Evolutionary conservation across 2,329 filamentous ascomycete genomes (phyloP).

Genomic region (Teratosphaeriaceae sp.): DNA sequence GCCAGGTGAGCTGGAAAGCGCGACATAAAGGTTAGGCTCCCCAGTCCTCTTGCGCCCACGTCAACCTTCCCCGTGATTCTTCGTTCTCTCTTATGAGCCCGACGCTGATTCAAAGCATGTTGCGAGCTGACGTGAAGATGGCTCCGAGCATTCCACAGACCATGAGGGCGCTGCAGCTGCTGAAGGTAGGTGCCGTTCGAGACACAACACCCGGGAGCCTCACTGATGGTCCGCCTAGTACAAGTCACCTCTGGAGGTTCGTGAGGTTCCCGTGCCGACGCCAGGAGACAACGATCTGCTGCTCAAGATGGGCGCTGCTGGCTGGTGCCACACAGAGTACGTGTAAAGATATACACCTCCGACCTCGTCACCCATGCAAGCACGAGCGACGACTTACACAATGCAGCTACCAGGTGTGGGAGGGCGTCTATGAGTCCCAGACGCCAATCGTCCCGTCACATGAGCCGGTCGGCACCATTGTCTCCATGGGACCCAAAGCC

Average conservation of each 20-base stretch:
- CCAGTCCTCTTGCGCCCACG: too few relatives aligned
- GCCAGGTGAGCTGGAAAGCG: too few relatives aligned
- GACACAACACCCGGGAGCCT: neutral
- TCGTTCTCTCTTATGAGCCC: too few relatives aligned
- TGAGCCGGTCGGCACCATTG: slow-evolving; percentile 3
- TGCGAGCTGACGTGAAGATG: too few relatives aligned
- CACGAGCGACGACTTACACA: too few relatives aligned
- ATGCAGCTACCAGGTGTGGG: slow-evolving; percentile 4
- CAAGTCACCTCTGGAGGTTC: neutral
- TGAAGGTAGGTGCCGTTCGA: neutral
- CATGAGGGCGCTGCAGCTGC: slow-evolving; percentile 2
- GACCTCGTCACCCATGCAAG: too few relatives aligned
- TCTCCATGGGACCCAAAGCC: neutral
- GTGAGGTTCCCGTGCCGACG: slow-evolving; percentile 8
- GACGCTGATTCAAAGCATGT: too few relatives aligned
- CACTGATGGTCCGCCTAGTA: neutral
- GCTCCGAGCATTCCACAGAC: too few relatives aligned
- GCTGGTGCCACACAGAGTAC: slow-evolving; percentile 5
- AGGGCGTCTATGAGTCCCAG: slow-evolving; percentile 3
- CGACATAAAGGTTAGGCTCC: too few relatives aligned
- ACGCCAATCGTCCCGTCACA: slow-evolving; percentile 1
- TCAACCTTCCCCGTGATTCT: too few relatives aligned
- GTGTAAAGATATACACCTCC: too few relatives aligned
- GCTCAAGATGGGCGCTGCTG: slow-evolving; percentile 3
- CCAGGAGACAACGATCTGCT: neutral